Base-by-base conservation (phyloP, 371 early-diverging fungal genomes). In the Apophysomyces ossiformis region DNA sequence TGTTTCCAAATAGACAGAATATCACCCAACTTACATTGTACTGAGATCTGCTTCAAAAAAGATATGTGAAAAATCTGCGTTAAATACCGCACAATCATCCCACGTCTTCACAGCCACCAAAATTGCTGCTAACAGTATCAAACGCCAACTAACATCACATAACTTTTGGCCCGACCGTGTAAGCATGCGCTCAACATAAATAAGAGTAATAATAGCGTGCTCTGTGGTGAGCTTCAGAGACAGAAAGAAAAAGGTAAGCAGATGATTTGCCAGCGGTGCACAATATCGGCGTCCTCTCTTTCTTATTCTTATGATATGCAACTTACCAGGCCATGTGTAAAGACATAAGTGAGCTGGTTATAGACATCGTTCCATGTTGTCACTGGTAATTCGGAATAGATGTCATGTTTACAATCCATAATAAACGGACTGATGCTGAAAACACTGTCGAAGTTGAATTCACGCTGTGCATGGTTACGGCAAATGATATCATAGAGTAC, bases 1-100 rank as follows among this genome's bases (percentile, higher is more conserved):
- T 47, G 7, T n/a, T 2, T 16, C 7, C 47, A 16, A 47, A n/a
- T 15, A 47, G 12, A 47, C 7, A 18, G 47, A 4, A 21, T 21
- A 45, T 45, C n/a, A 26, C 32, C 32, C 32, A 26, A 26, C 54
- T 18, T 50, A 50, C 54, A 50, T 50, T 7, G 16, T 50, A 21
- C 37, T 60, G 45, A 45, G 70, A 41, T 66, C 76, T 2, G 88
- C 79, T 15, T 89, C 92, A 0, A 92, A 91, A 63, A 92, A 93
- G 26, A 93, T 89, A 65, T 88, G 88, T 63, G 88, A 85, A 66
- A 92, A 93, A 67, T 94, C 95, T 5, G 85, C 81, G 70, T 94
- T 94, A 85, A 90, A 94, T 18, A 94, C 90, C 2, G 95, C 93
- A 64, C 91, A 89, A 66, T 94, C 95, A 68, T 94, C 95, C 95